These are phyloP conservation scores for Krasilnikovozyma curviuscula DNA, from an alignment of 768 basidiomycete species.

Conservation along the genomic window DNA sequence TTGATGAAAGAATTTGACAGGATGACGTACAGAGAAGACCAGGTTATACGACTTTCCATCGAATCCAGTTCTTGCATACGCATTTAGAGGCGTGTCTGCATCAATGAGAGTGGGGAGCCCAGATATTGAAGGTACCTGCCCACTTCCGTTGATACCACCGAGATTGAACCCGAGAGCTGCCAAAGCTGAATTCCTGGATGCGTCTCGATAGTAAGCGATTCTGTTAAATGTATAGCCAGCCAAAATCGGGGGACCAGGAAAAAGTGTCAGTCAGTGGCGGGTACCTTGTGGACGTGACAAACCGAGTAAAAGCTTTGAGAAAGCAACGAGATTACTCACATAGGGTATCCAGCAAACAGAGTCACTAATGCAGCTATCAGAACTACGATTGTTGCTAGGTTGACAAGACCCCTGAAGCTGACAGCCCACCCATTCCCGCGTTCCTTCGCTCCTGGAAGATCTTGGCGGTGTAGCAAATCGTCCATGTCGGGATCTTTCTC, in stretches of 20 bases:
- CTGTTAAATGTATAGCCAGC: no score
- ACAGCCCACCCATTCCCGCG: not conserved
- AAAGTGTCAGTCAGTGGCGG: no score
- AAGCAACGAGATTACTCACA: no score
- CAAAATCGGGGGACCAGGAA: no score
- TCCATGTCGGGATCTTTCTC: conserved; percentile 13
- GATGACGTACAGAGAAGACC: conserved; percentile 74
- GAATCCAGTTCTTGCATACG: conserved; percentile 41
- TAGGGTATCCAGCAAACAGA: conserved; percentile 11
- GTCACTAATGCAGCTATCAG: conserved; percentile 3
- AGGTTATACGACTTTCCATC: conserved; percentile 55
- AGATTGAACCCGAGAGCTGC: not conserved
- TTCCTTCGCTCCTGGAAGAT: not conserved
- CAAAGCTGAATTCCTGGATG: no score
- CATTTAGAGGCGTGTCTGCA: conserved; percentile 45
- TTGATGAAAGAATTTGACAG: no score
- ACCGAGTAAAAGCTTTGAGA: no score
- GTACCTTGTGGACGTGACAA: no score
- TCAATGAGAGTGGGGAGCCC: conserved; percentile 40
- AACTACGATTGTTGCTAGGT: not conserved
- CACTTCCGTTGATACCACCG: conserved; percentile 10
- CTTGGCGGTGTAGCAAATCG: conserved; percentile 8
- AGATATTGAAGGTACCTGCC: conserved; percentile 8
- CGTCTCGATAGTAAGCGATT: no score
- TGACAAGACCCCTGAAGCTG: no score